phyloP scores from a whole-genome alignment of 2,329 filamentous ascomycete species.

The Conoideocrella luteorostrata region DNA sequence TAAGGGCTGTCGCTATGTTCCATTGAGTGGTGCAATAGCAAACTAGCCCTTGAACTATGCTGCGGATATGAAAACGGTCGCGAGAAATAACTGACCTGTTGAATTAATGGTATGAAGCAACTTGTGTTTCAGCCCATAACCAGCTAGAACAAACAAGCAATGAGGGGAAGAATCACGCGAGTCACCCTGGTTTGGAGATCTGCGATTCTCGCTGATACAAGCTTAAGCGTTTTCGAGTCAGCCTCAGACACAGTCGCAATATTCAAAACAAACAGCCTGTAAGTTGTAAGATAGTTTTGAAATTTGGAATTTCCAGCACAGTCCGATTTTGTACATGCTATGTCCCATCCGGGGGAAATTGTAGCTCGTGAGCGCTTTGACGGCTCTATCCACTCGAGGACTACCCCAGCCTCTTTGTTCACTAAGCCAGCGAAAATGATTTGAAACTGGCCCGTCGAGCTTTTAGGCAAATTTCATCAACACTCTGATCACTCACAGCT shows the following conservation, averaged over 20 bases:
- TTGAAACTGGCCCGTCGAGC: neutral
- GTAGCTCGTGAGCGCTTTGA: neutral
- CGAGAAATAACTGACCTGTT: neutral
- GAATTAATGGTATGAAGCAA: neutral
- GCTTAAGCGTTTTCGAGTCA: neutral
- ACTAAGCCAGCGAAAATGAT: neutral
- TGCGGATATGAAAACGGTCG: too few species aligned
- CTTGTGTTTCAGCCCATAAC: slow-evolving; percentile 1
- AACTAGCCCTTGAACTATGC: too few species aligned
- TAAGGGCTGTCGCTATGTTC: too few species aligned
- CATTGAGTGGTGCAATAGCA: too few species aligned
- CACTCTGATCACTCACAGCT: neutral
- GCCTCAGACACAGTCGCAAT: too few species aligned
- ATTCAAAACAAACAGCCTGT: too few species aligned
- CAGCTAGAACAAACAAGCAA: neutral
- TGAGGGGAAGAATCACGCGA: neutral
- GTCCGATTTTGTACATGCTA: too few species aligned
- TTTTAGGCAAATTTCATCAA: neutral
- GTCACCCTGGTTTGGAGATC: neutral
- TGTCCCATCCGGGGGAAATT: neutral
- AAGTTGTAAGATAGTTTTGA: too few species aligned
- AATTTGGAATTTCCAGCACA: too few species aligned
- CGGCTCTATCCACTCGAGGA: neutral
- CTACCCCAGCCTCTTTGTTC: neutral
- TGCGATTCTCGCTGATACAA: neutral